These are phyloP conservation scores for Psophocarpus tetragonolobus DNA, from an alignment of 306 rosid genomes.

Conservation along the genomic window DNA sequence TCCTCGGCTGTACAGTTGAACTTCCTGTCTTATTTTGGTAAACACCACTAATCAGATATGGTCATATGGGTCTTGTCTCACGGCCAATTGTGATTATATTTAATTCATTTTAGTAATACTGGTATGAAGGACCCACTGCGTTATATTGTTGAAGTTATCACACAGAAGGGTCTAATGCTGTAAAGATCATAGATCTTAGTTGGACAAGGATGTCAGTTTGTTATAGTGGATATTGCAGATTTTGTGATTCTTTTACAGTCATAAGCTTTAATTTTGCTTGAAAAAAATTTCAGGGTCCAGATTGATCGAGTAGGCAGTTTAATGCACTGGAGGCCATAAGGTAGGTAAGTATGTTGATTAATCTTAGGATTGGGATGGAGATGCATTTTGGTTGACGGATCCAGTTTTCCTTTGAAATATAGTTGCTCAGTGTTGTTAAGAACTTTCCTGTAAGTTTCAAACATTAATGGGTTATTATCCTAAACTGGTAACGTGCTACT, in stretches of 20 bases:
- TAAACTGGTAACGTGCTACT: conserved; percentile 14
- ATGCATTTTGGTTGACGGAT: conserved; percentile 16
- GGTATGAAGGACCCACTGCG: not conserved
- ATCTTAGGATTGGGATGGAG: conserved; percentile 39
- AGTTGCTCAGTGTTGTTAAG: conserved; percentile 37
- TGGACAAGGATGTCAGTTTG: conserved; percentile 31
- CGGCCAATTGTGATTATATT: conserved; percentile 21
- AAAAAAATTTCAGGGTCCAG: conserved; percentile 72
- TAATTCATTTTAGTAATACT: not conserved
- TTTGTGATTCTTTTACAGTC: conserved; percentile 39
- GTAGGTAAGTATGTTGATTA: conserved; percentile 60
- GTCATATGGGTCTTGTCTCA: conserved; percentile 25
- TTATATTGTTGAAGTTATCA: conserved; percentile 16
- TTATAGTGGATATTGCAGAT: conserved; percentile 34
- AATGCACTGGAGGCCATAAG: conserved; percentile 52
- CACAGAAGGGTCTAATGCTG: conserved; percentile 19
- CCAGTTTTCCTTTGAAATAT: conserved; percentile 26
- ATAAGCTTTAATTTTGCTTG: conserved; percentile 62
- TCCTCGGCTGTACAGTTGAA: conserved; percentile 29
- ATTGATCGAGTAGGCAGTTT: conserved; percentile 55
- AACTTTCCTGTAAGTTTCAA: conserved; percentile 47
- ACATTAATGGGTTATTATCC: conserved; percentile 25
- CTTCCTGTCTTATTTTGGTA: conserved; percentile 26
- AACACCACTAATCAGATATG: conserved; percentile 25
- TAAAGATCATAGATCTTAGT: conserved; percentile 31